Base-by-base conservation (phyloP, 768 basidiomycete genomes). In the Filobasidium wieringae region DNA sequence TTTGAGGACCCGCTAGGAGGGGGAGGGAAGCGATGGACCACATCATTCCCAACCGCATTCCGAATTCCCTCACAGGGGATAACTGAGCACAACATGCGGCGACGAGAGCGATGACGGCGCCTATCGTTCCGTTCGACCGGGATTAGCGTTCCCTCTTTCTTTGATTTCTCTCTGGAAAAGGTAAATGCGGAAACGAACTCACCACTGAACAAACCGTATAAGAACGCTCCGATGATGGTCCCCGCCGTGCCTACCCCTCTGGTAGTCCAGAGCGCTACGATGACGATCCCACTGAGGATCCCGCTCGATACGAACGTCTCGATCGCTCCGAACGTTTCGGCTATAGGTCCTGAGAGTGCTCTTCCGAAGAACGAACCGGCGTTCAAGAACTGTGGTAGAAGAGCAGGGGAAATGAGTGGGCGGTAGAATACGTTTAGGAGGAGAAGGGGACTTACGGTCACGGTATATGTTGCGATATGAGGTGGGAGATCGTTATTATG, bases 31-130 rank as follows among this genome's bases (percentile, higher is more conserved):
- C 60, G 22, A 68, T 33, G 19, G 53, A 61, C 69, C 69, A 70
- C 50, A 68, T 60, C 67, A 72, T 68, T 7, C 71, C 71, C 31
- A 72, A 52, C n/a, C 71, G 47, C 60, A 69, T 63, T 1, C 71
- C 71, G 55, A 68, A 68, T 51, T 72, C 71, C 32, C 65, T 59
- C 1, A 65, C 65, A 2, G 71, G 71, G 9, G 63, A 65, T 30
- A 72, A 64, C 2, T 63, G 59, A 0, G 63, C 71, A 22, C 63
- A 64, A 30, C 63, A 62, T 26, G 71, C 68, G 6, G 68, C 66
- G 14, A 70, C 63, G 19, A 70, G 58, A 0, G 68, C 62, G n/a
- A 70, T 62, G 19, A 61, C 55, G 19, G 51, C 50, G 34, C 58
- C 58, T 59, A 30, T n/a, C n/a, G n/a, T n/a, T n/a, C n/a, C n/a